A percentile compares a stretch with the other conserved stretches of the same genome.
phyloP scores from a whole-genome alignment of 352 stramenopile species.

The Globisporangium radiosum region DNA sequence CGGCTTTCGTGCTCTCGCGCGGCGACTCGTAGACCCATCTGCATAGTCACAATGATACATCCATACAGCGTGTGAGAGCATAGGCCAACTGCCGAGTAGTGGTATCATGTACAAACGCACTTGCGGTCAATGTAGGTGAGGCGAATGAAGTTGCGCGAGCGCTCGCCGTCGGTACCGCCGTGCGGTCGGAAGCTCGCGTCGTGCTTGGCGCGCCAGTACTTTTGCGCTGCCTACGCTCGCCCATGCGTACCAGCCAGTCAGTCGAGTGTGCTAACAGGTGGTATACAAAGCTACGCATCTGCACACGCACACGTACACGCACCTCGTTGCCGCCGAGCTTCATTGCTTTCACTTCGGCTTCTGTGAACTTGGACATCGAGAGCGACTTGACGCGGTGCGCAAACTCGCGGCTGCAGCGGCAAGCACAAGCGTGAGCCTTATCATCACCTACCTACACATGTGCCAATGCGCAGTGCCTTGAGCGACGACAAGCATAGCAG shows the following conservation, averaged over 20 bases:
- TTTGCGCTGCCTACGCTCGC: conserved; percentile 55
- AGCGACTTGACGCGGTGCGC: conserved; percentile 91
- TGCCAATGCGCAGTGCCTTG: background rate
- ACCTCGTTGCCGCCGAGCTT: conserved; percentile 88
- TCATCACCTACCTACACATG: background rate
- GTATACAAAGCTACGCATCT: too few species aligned
- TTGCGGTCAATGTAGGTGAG: conserved; percentile 86
- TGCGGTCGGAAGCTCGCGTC: conserved; percentile 72
- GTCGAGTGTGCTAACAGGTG: too few species aligned
- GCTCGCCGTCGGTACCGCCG: conserved; percentile 69
- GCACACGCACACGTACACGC: background rate
- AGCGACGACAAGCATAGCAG: background rate
- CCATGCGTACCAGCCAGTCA: background rate
- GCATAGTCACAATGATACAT: background rate
- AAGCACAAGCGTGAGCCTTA: background rate
- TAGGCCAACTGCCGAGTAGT: background rate
- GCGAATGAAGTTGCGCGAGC: conserved; percentile 86
- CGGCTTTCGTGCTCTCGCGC: conserved; percentile 37
- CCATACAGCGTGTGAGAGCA: background rate
- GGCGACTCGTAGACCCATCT: conserved; percentile 82
- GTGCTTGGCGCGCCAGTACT: conserved; percentile 81
- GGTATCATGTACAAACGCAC: conserved; percentile 19
- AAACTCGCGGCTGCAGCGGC: conserved; percentile 76
- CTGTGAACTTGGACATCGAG: conserved; percentile 91
- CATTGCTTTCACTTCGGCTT: conserved; percentile 87